Percentiles rank a stretch among this genome's conserved stretches.
Evolutionary conservation across 352 stramenopile species (phyloP).

Genomic region (Bremia lactucae): DNA sequence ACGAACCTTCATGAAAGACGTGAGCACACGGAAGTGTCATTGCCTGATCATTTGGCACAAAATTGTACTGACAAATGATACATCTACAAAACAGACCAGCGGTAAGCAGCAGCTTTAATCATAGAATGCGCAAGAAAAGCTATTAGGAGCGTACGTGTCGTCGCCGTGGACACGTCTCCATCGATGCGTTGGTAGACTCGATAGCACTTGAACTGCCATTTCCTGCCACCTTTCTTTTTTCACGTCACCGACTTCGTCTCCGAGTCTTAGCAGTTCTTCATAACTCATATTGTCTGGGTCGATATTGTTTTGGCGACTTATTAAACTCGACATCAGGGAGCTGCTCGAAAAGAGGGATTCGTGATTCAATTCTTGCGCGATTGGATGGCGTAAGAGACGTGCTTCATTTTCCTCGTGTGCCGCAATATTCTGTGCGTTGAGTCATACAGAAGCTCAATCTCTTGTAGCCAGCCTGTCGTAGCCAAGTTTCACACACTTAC

Average conservation of each 20-base stretch:
- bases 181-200: conserved; percentile 46
- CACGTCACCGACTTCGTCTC: conserved; percentile 61
- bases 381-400: conserved; percentile 16
- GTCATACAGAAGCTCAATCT: conserved; percentile 3
- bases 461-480: background rate
- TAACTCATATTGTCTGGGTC: conserved; percentile 77
- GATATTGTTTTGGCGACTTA: conserved; percentile 20
- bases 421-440: conserved; percentile 41
- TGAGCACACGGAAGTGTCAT: conserved; percentile 66
- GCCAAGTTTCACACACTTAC: conserved; percentile 11
- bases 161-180: conserved; percentile 30
- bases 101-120: background rate
- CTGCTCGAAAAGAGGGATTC: background rate
- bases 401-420: conserved; percentile 53
- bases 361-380: conserved; percentile 13
- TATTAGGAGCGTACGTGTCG: conserved; percentile 38
- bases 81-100: conserved; percentile 23
- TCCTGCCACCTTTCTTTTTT: conserved; percentile 63
- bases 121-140: background rate
- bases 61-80: conserved; percentile 67
- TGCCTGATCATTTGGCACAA: conserved; percentile 37
- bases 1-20: conserved; percentile 74
- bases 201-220: conserved; percentile 53
- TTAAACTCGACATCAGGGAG: conserved; percentile 9
- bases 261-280: conserved; percentile 59